Conservation (phyloP, 2,329 filamentous ascomycete species). For the Malbranchea cinnamomea region DNA sequence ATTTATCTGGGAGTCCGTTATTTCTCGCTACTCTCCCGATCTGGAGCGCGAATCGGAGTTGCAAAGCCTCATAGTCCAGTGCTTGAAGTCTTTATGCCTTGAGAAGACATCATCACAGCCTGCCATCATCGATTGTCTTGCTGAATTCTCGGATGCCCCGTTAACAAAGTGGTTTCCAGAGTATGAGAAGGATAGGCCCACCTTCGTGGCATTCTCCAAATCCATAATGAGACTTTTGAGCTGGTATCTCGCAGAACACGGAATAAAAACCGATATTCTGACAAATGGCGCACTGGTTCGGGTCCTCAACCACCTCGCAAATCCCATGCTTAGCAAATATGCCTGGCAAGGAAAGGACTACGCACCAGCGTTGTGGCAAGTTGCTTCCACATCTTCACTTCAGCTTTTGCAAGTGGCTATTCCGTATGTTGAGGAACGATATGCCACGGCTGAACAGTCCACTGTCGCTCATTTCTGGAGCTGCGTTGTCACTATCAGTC, state of each 20-base stretch:
- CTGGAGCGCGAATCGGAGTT: constrained; percentile 24
- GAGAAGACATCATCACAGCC: constrained; percentile 25
- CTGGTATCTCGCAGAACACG: constrained; percentile 26
- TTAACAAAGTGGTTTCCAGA: constrained; percentile 23
- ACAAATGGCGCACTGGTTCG: constrained; percentile 49
- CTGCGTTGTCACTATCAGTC: constrained; percentile 47
- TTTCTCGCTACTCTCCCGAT: constrained; percentile 25
- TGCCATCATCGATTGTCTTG: constrained; percentile 32
- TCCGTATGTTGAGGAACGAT: constrained; percentile 39
- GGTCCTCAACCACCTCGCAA: constrained; percentile 51
- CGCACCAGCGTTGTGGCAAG: constrained; percentile 59
- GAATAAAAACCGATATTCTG: constrained; percentile 52
- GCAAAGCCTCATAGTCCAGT: constrained; percentile 21
- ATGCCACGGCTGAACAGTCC: constrained; percentile 15
- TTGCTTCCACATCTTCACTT: constrained; percentile 57
- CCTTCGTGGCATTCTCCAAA: constrained; percentile 82
- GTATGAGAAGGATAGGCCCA: constrained; percentile 42
- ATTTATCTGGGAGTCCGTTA: constrained; percentile 55
- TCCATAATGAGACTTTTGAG: constrained; percentile 55
- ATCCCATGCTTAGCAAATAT: constrained; percentile 68
- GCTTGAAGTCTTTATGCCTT: constrained; percentile 20
- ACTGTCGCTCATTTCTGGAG: constrained; percentile 52
- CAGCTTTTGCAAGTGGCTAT: constrained; percentile 53
- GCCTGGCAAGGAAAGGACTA: constrained; percentile 57
- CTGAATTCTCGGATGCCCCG: constrained; percentile 54